phyloP scores from a whole-genome alignment of 257 asterid species.

The Fraxinus quadrangulata region DNA sequence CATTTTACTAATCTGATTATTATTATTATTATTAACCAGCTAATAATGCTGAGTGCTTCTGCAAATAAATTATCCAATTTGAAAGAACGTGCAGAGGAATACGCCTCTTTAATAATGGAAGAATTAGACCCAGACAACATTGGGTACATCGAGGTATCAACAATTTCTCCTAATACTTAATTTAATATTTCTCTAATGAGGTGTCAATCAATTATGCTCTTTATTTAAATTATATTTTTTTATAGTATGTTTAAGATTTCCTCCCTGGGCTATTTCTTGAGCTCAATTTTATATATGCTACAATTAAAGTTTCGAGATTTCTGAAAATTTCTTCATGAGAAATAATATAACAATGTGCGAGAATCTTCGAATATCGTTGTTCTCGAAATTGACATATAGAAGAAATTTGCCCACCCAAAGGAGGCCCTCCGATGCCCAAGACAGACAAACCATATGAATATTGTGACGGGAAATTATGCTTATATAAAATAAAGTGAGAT shows the following conservation, averaged over 20 bases:
- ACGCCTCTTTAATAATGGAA: constrained; percentile 85
- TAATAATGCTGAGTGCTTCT: constrained; percentile 87
- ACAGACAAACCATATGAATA: no score
- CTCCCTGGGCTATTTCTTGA: no score
- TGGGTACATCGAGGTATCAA: constrained; percentile 84
- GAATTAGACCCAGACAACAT: constrained; percentile 84
- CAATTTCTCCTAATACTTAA: not conserved
- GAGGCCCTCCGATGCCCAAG: no score
- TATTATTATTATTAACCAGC: constrained; percentile 43
- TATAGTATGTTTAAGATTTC: not conserved
- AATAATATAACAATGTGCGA: no score
- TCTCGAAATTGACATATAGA: no score
- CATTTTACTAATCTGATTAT: constrained; percentile 12
- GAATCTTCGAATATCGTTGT: no score
- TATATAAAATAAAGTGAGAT: no score
- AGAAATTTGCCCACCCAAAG: no score
- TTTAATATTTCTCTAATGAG: not conserved
- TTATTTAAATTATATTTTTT: not conserved
- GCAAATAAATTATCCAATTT: constrained; percentile 85
- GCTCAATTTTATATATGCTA: no score
- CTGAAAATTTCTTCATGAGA: no score
- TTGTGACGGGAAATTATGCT: no score
- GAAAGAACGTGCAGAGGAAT: constrained; percentile 86
- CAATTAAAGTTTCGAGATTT: no score
- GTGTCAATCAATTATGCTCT: not conserved